These are phyloP conservation scores for Sphagnum magellanicum DNA, from an alignment of 228 moss, liverwort and hornwort species.

Conservation along the genomic window DNA sequence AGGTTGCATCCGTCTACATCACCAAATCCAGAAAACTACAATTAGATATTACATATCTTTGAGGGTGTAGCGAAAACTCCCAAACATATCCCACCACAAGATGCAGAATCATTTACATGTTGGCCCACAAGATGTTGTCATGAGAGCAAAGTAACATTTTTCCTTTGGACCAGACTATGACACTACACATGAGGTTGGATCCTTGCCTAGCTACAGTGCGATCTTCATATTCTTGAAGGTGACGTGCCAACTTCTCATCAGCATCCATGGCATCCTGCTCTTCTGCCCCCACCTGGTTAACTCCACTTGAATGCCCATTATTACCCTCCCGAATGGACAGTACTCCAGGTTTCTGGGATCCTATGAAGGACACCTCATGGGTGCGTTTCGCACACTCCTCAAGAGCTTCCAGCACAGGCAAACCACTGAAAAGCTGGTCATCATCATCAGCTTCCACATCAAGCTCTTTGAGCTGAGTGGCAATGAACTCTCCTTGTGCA, in stretches of 20 bases:
- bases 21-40: neutral
- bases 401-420: constrained; percentile 60
- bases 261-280: constrained; percentile 30
- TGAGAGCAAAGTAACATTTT: too few relatives aligned
- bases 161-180: too few relatives aligned
- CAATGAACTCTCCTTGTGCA: constrained; percentile 50
- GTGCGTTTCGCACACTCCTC: constrained; percentile 32
- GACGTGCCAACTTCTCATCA: constrained; percentile 71
- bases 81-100: too few relatives aligned
- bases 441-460: constrained; percentile 64
- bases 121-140: too few relatives aligned
- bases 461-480: constrained; percentile 56
- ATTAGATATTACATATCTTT: neutral
- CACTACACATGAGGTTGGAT: neutral
- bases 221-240: constrained; percentile 79
- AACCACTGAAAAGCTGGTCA: constrained; percentile 78
- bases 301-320: constrained; percentile 11
- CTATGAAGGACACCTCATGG: constrained; percentile 1
- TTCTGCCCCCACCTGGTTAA: constrained; percentile 3
- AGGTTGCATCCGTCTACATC: constrained; percentile 36
- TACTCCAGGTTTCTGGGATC: constrained; percentile 21
- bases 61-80: neutral
- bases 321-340: constrained; percentile 46
- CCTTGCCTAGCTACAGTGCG: constrained; percentile 41
- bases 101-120: too few relatives aligned